These are phyloP conservation scores for Beauveria rudraprayagi DNA, from an alignment of 2,329 filamentous ascomycete species.

Conservation along the genomic window DNA sequence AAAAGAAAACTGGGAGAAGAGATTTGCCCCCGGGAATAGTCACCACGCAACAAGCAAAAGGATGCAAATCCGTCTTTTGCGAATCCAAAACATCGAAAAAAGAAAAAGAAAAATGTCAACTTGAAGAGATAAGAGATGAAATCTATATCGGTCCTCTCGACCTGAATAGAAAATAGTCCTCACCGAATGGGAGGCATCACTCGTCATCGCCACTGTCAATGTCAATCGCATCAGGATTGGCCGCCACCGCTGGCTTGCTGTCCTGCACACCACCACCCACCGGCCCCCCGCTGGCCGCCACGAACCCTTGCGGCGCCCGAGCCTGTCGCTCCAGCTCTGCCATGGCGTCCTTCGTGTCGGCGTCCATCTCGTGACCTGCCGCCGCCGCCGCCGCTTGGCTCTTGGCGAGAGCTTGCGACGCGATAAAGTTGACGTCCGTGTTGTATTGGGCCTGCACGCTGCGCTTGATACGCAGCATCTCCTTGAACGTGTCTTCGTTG, in stretches of 20 bases:
- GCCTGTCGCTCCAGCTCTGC: conserved; percentile 79
- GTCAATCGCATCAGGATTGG: conserved; percentile 81
- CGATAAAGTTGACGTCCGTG: conserved; percentile 97
- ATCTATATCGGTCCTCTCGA: background rate
- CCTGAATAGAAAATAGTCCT: background rate
- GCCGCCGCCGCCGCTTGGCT: conserved; percentile 56
- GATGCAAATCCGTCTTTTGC: too few species aligned
- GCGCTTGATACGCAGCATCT: conserved; percentile 96
- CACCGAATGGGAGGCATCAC: conserved; percentile 15
- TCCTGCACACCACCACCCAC: conserved; percentile 42
- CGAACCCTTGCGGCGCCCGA: conserved; percentile 83
- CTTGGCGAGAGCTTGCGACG: conserved; percentile 83
- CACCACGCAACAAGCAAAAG: too few species aligned
- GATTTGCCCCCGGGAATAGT: too few species aligned
- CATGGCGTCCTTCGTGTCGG: conserved; percentile 62
- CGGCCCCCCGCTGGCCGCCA: conserved; percentile 71
- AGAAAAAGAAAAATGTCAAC: too few species aligned
- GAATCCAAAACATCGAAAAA: too few species aligned
- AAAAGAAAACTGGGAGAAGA: too few species aligned
- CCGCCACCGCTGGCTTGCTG: conserved; percentile 35
- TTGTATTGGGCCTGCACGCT: conserved; percentile 98
- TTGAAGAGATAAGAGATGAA: too few species aligned
- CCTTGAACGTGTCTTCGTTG: conserved; percentile 98
- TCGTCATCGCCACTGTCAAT: conserved; percentile 64
- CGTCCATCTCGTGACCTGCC: conserved; percentile 39